Conservation (phyloP, 176 grass and related monocot genomes). For the Melocanna baccifera region DNA sequence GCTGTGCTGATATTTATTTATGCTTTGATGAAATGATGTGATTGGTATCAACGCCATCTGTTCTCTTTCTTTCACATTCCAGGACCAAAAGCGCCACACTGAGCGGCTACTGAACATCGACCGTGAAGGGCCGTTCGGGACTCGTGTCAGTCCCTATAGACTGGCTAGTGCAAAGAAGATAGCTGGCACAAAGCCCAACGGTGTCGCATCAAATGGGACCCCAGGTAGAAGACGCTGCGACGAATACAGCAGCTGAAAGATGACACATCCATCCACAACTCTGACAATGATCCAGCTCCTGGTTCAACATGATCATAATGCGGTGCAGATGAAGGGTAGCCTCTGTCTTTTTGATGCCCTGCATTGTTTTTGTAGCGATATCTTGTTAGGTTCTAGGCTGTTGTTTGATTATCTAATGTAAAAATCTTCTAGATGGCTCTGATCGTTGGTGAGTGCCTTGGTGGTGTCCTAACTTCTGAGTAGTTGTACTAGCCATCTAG, state of each 20-base stretch:
- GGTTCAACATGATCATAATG: slow-evolving; percentile 41
- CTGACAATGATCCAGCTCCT: slow-evolving; percentile 30
- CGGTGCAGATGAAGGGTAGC: slow-evolving; percentile 7
- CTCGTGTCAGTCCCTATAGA: slow-evolving; percentile 45
- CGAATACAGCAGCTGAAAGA: slow-evolving; percentile 4
- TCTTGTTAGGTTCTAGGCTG: background rate
- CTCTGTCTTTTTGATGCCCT: background rate
- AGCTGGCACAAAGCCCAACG: slow-evolving; percentile 41
- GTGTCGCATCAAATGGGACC: slow-evolving; percentile 33
- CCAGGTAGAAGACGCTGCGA: slow-evolving; percentile 35
- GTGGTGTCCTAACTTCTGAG: slow-evolving; percentile 1
- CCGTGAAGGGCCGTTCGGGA: slow-evolving; percentile 35
- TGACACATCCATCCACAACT: slow-evolving; percentile 32
- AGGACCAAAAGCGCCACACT: slow-evolving; percentile 67
- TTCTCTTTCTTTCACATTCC: slow-evolving; percentile 16
- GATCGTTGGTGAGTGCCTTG: background rate
- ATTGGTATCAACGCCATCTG: background rate
- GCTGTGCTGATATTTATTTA: background rate
- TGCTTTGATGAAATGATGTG: background rate
- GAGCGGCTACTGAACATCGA: slow-evolving; percentile 47
- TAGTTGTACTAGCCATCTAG: background rate
- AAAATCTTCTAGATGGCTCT: background rate
- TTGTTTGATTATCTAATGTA: background rate
- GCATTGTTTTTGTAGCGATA: background rate
- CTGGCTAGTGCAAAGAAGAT: slow-evolving; percentile 51